A percentile compares a stretch with the other conserved stretches of the same genome.
Evolutionary conservation across 768 basidiomycete genomes (phyloP).

Genomic region (Naganishia randhawae): DNA sequence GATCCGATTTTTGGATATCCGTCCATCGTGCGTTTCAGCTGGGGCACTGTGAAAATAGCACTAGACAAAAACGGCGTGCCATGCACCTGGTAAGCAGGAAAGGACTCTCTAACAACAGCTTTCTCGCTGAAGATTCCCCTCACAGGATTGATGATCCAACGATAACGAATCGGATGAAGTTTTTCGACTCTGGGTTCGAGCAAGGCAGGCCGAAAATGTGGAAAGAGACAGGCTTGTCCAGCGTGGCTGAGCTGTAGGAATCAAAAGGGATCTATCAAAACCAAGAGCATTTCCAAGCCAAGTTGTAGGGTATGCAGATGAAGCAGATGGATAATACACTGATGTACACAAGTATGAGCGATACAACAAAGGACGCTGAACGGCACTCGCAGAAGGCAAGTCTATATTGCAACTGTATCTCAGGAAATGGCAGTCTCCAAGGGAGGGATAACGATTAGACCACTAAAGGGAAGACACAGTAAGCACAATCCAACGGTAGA

Average conservation of each 20-base stretch:
- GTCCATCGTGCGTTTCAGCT: slow-evolving; percentile 83
- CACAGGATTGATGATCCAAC: slow-evolving; percentile 73
- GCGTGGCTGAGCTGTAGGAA: slow-evolving; percentile 63
- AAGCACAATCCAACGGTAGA: neutral
- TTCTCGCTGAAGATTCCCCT: slow-evolving; percentile 2
- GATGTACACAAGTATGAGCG: slow-evolving; percentile 3
- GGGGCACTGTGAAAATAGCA: slow-evolving; percentile 83
- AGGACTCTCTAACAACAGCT: neutral
- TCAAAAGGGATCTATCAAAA: neutral
- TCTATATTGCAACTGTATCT: neutral
- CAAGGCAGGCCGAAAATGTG: slow-evolving; percentile 69
- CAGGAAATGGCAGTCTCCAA: neutral
- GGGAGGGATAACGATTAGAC: neutral
- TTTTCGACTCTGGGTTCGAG: slow-evolving; percentile 70
- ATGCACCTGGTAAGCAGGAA: slow-evolving; percentile 63
- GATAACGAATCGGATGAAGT: slow-evolving; percentile 68
- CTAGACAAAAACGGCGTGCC: slow-evolving; percentile 74
- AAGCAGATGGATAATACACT: slow-evolving; percentile 7
- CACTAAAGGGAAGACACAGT: neutral
- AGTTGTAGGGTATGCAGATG: neutral
- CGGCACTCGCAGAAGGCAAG: neutral
- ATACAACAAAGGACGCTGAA: neutral
- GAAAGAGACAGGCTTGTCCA: slow-evolving; percentile 69
- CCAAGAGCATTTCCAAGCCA: neutral
- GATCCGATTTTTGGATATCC: slow-evolving; percentile 92